A percentile compares a stretch with the other conserved stretches of the same genome.
Evolutionary conservation across 1,139 yeast species (phyloP).

Genomic region (Candida sojae): DNA sequence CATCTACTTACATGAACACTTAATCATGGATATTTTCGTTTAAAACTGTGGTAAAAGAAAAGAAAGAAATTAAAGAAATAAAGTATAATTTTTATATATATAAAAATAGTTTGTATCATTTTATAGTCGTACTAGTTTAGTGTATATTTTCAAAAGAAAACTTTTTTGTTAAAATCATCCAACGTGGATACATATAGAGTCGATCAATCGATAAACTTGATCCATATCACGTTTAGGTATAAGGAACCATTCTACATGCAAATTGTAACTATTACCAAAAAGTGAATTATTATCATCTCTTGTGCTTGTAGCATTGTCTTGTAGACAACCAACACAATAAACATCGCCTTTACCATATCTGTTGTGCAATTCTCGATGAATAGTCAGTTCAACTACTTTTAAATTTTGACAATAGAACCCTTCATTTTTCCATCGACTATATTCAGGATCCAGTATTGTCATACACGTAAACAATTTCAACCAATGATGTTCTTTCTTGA

Average conservation of each 20-base stretch:
- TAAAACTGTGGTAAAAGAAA: background rate
- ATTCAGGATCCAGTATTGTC: slow-evolving; percentile 3
- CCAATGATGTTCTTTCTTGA: slow-evolving; percentile 8
- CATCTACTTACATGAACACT: slow-evolving; percentile 97
- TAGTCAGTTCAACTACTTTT: slow-evolving; percentile 37
- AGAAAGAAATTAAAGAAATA: background rate
- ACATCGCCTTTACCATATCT: slow-evolving; percentile 47
- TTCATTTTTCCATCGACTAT: slow-evolving; percentile 16
- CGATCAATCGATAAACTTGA: slow-evolving; percentile 42
- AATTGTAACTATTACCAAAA: slow-evolving; percentile 22
- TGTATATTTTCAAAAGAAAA: background rate
- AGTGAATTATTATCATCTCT: slow-evolving; percentile 8
- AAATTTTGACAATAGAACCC: slow-evolving; percentile 40
- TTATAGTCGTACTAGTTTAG: background rate
- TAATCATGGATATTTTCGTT: slow-evolving; percentile 26
- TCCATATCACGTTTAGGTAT: slow-evolving; percentile 46
- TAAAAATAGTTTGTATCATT: slow-evolving; percentile 5
- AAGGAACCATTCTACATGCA: slow-evolving; percentile 63
- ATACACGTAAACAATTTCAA: slow-evolving; percentile 7
- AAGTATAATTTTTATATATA: background rate
- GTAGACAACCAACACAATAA: slow-evolving; percentile 40
- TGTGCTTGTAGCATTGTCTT: slow-evolving; percentile 4
- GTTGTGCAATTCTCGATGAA: slow-evolving; percentile 38
- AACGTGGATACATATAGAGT: slow-evolving; percentile 22
- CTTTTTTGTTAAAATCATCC: slow-evolving; percentile 2